Evolutionary conservation across 2,329 filamentous ascomycete species (phyloP).

Genomic region (Akanthomyces lecanii): DNA sequence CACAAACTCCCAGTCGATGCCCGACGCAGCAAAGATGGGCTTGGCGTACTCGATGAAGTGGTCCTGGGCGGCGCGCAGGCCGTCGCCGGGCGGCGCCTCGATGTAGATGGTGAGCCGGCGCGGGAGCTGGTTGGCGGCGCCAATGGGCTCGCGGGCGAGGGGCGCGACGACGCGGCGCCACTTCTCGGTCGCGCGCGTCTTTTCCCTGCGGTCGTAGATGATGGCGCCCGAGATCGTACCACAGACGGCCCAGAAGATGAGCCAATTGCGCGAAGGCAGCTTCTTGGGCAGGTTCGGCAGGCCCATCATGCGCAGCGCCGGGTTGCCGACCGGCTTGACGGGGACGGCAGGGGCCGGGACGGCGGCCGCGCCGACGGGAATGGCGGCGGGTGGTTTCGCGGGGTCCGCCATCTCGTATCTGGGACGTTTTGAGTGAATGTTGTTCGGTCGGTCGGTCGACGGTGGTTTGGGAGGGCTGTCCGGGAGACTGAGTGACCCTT

Average conservation of each 20-base stretch:
- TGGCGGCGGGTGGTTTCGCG: constrained; percentile 9
- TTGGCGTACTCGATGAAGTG: constrained; percentile 97
- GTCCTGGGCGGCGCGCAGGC: constrained; percentile 78
- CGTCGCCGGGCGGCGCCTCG: constrained; percentile 80
- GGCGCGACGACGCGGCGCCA: constrained; percentile 85
- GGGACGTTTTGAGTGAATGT: not conserved
- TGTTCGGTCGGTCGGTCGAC: not conserved
- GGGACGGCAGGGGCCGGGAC: constrained; percentile 13
- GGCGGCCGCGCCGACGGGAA: constrained; percentile 25
- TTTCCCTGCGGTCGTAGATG: constrained; percentile 89
- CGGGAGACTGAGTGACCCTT: constrained; percentile 1
- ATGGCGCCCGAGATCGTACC: constrained; percentile 75
- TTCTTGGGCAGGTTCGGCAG: constrained; percentile 77
- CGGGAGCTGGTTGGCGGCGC: constrained; percentile 64
- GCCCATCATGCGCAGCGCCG: constrained; percentile 74
- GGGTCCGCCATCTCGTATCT: constrained; percentile 11
- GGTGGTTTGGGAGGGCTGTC: not conserved
- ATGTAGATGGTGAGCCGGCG: constrained; percentile 84
- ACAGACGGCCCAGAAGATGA: constrained; percentile 84
- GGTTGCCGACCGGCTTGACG: constrained; percentile 49
- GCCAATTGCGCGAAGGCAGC: constrained; percentile 94
- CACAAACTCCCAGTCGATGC: constrained; percentile 92
- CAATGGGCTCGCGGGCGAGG: constrained; percentile 72
- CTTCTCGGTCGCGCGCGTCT: constrained; percentile 76
- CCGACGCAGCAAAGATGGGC: constrained; percentile 82